Evolutionary conservation across 371 early-diverging fungal genomes (phyloP), one percentile per base, ranked within the genome.

Genomic region (Lichtheimia ramosa): DNA sequence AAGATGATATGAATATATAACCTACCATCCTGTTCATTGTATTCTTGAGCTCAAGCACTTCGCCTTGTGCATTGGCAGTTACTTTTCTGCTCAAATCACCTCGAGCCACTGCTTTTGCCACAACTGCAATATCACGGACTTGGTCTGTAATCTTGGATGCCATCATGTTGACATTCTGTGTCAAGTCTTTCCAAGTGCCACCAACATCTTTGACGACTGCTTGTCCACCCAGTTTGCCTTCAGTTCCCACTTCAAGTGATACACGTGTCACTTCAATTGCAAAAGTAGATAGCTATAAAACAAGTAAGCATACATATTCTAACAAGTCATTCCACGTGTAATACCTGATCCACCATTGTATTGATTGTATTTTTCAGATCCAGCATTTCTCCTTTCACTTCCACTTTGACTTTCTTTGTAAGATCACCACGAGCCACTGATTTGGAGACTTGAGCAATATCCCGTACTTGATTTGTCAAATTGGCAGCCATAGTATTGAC

Each of bases 211-310:
- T 70, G 10, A 88, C 87, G 0, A 74, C 58, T 7, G 90, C 90
- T 64, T 85, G 85, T 5, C 84, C 91, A 27, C 85, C 89, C 4
- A 83, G 56, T 42, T 58, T 73, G 23, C 85, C 85, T 41, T 83
- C 78, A 40, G 79, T 67, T 23, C 79, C 75, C 56, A 82, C 80
- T 58, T 80, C 77, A 23, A 70, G 67, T 5, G 86, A 80, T 3
- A 86, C 80, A 23, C 84, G 77, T 28, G 81, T 83, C 10, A 91
- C 88, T 58, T 90, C 90, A 0, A 79, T 76, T 1, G 87, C 87
- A 71, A 87, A 87, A 0, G 74, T 84, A 57, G 66, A 84, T 58
- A 72, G 66, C 84, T 57, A 48, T 21, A 20, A 73, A 8, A 34
- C 10, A 27, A 27, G 27, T 27, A 27, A 27, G 27, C 27, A 27